phyloP scores from a whole-genome alignment of 1,284 basidiomycete species.

The Ceratobasidium sp. region DNA sequence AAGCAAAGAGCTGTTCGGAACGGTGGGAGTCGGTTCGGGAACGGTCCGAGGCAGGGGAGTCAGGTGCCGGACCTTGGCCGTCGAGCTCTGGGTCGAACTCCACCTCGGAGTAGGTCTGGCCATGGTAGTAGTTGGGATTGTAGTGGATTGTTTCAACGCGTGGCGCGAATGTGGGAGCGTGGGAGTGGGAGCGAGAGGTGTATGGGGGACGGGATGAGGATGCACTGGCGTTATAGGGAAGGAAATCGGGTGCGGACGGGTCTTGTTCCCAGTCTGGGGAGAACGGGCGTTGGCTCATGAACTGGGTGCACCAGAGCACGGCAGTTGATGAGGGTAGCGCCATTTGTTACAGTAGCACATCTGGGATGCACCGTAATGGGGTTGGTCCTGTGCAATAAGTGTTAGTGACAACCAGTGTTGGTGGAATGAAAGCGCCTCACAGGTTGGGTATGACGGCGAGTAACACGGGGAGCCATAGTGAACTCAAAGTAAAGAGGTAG shows the following conservation, averaged over 20 bases:
- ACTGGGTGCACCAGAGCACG: background rate
- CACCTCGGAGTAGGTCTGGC: conserved; percentile 30
- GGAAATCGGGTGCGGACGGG: conserved; percentile 28
- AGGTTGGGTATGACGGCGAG: conserved; percentile 12
- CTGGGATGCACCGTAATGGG: background rate
- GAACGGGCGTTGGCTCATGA: background rate
- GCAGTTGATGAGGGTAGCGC: conserved; percentile 27
- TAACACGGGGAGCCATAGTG: conserved; percentile 12
- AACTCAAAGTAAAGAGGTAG: background rate
- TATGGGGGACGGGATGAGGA: conserved; percentile 7
- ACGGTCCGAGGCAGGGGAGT: conserved; percentile 23
- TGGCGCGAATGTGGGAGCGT: conserved; percentile 3
- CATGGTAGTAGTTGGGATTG: conserved; percentile 28
- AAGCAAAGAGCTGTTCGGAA: conserved; percentile 22
- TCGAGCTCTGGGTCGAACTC: conserved; percentile 31
- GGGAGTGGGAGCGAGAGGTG: conserved; percentile 12
- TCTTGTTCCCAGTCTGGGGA: conserved; percentile 19
- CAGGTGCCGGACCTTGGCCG: conserved; percentile 28
- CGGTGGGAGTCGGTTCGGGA: conserved; percentile 31
- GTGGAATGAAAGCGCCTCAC: background rate
- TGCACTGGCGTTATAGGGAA: conserved; percentile 4
- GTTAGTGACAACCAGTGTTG: background rate
- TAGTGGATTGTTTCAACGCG: conserved; percentile 22
- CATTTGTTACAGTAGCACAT: conserved; percentile 23
- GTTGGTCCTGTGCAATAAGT: background rate